Evolutionary conservation across 2,329 filamentous ascomycete genomes (phyloP).

Genomic region (Iodosphaeria phyllophila): DNA sequence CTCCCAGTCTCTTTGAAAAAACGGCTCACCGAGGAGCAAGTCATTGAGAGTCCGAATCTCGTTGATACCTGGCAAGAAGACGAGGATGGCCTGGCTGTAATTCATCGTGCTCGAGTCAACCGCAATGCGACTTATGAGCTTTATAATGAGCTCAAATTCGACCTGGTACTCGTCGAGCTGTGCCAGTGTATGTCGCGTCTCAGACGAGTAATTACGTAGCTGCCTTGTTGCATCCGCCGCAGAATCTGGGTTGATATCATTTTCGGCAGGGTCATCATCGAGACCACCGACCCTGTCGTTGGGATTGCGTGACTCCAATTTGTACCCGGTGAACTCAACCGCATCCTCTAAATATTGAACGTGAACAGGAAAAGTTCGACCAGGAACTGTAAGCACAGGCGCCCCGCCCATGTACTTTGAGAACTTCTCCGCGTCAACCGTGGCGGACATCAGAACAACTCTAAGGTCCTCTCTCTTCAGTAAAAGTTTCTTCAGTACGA

Average conservation of each 20-base stretch:
- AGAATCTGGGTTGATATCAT: slow-evolving; percentile 30
- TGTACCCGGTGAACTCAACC: slow-evolving; percentile 69
- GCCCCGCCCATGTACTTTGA: slow-evolving; percentile 75
- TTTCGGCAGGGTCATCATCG: slow-evolving; percentile 38
- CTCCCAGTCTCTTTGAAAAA: slow-evolving; percentile 62
- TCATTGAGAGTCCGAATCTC: slow-evolving; percentile 85
- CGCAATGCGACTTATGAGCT: slow-evolving; percentile 60
- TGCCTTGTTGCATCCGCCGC: slow-evolving; percentile 41
- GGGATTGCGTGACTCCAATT: slow-evolving; percentile 26
- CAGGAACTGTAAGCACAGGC: slow-evolving; percentile 77
- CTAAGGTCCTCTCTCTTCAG: slow-evolving; percentile 64
- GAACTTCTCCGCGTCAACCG: slow-evolving; percentile 81
- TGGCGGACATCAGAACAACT: slow-evolving; percentile 93
- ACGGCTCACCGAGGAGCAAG: slow-evolving; percentile 56
- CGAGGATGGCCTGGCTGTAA: slow-evolving; percentile 81
- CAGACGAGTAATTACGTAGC: slow-evolving; percentile 53
- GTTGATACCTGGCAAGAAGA: slow-evolving; percentile 87
- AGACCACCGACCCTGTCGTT: slow-evolving; percentile 39
- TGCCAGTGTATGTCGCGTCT: slow-evolving; percentile 56
- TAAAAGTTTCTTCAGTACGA: slow-evolving; percentile 75
- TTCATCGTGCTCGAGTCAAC: slow-evolving; percentile 41
- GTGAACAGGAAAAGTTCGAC: slow-evolving; percentile 81
- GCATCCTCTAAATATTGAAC: slow-evolving; percentile 85
- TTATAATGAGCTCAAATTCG: slow-evolving; percentile 71
- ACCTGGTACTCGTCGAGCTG: slow-evolving; percentile 83